These are phyloP conservation scores for Claviceps citrina DNA, from an alignment of 2,329 filamentous ascomycete genomes.

Conservation along the genomic window DNA sequence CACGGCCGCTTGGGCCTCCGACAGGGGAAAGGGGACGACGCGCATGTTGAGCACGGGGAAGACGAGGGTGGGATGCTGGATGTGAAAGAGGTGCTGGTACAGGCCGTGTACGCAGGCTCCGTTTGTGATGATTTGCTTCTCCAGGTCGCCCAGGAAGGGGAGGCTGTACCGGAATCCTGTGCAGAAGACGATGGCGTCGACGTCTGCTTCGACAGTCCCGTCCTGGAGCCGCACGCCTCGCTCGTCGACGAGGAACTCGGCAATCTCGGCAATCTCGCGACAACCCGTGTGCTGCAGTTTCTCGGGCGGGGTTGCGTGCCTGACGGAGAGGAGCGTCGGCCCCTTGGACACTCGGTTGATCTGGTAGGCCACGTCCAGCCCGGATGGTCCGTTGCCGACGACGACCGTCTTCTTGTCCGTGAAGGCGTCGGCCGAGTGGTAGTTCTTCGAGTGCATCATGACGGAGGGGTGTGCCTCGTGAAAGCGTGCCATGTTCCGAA, in stretches of 20 bases:
- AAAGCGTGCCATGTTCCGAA: conserved; percentile 45
- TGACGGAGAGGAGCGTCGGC: conserved; percentile 51
- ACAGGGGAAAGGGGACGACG: conserved; percentile 74
- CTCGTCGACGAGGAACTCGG: conserved; percentile 35
- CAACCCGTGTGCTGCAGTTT: conserved; percentile 29
- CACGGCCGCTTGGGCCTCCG: conserved; percentile 64
- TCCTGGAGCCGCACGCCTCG: conserved; percentile 52
- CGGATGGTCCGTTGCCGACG: conserved; percentile 73
- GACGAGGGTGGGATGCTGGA: conserved; percentile 58
- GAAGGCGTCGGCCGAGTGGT: conserved; percentile 50
- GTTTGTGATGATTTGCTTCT: conserved; percentile 42
- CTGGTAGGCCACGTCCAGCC: conserved; percentile 67
- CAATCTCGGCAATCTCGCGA: conserved; percentile 42
- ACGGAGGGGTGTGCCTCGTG: conserved; percentile 40
- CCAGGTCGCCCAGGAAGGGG: conserved; percentile 46
- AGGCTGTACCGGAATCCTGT: conserved; percentile 81
- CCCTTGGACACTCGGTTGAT: conserved; percentile 44
- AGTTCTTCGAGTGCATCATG: conserved; percentile 67
- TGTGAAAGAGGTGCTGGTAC: conserved; percentile 68
- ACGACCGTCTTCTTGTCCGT: conserved; percentile 60
- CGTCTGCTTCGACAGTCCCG: conserved; percentile 44
- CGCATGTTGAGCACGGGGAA: conserved; percentile 65
- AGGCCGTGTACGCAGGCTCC: conserved; percentile 56
- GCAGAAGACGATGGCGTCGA: conserved; percentile 73
- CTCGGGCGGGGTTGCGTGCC: conserved; percentile 30